Conservation (phyloP, 225 moss, liverwort and hornwort genomes). For the Bryum argenteum region DNA sequence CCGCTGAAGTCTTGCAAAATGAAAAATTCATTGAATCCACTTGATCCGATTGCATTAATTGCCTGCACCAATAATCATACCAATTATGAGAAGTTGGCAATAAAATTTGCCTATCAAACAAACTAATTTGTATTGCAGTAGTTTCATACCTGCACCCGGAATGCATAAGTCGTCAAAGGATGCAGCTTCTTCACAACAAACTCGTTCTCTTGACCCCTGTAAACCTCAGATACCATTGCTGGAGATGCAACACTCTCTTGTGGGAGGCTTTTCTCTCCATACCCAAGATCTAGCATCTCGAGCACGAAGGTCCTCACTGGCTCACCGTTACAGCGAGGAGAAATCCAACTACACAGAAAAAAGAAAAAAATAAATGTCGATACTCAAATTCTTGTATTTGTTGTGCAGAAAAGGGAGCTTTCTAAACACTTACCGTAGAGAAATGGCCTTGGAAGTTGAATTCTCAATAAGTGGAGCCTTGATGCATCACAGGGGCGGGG, state of each 20-base stretch:
- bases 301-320: conserved; percentile 13
- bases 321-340: conserved; percentile 32
- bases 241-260: not conserved
- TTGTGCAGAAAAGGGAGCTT: too few relatives aligned
- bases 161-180: conserved; percentile 41
- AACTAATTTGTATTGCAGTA: too few relatives aligned
- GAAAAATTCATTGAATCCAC: conserved; percentile 28
- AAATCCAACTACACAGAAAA: conserved; percentile 31
- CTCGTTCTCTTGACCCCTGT: conserved; percentile 25
- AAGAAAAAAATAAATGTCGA: too few relatives aligned
- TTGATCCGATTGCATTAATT: conserved; percentile 28
- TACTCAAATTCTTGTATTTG: too few relatives aligned
- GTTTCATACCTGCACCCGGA: conserved; percentile 40
- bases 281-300: conserved; percentile 36
- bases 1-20: conserved; percentile 8
- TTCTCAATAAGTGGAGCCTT: conserved; percentile 17
- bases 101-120: too few relatives aligned
- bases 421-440: conserved; percentile 22
- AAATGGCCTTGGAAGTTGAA: conserved; percentile 15
- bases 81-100: too few relatives aligned
- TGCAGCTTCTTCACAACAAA: conserved; percentile 31
- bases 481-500: conserved; percentile 31
- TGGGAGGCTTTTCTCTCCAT: conserved; percentile 30
- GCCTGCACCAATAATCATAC: too few relatives aligned
- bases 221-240: not conserved